These are phyloP conservation scores for Yarrowia yakushimensis DNA, from an alignment of 805 yeast genomes.

Conservation along the genomic window DNA sequence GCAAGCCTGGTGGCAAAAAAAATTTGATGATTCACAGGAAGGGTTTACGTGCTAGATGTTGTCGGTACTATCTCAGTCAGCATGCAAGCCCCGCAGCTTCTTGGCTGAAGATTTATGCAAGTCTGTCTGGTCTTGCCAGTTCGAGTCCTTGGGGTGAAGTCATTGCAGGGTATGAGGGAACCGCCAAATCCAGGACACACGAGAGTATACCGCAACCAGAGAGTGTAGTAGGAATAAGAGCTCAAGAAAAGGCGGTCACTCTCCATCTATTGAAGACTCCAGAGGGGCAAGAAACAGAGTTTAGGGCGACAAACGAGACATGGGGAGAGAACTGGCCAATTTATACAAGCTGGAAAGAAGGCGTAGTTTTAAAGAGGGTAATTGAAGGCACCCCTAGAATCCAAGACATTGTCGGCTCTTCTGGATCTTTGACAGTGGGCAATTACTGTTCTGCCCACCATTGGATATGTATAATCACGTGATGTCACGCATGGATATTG, in stretches of 20 bases:
- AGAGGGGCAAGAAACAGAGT: not conserved
- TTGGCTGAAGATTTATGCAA: not conserved
- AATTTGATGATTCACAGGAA: conserved; percentile 2
- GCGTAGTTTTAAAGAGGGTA: not conserved
- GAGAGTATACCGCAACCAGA: too few relatives aligned
- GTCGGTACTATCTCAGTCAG: not conserved
- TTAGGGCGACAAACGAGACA: not conserved
- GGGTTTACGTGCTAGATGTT: conserved; percentile 1
- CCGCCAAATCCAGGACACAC: too few relatives aligned
- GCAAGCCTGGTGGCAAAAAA: conserved; percentile 20
- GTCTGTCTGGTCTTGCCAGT: conserved; percentile 17
- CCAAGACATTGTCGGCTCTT: too few relatives aligned
- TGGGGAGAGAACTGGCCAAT: not conserved
- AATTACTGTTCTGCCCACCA: too few relatives aligned
- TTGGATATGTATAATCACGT: too few relatives aligned
- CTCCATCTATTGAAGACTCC: too few relatives aligned
- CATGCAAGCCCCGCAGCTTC: conserved; percentile 19
- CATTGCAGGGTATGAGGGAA: too few relatives aligned
- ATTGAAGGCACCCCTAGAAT: too few relatives aligned
- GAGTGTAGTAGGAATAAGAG: too few relatives aligned
- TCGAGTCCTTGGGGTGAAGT: not conserved
- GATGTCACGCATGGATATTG: not conserved
- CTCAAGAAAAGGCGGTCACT: too few relatives aligned
- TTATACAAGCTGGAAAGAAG: not conserved
- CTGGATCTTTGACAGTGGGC: too few relatives aligned